These are phyloP conservation scores for Colletotrichum lini DNA, from an alignment of 2,329 filamentous ascomycete genomes.

Conservation along the genomic window DNA sequence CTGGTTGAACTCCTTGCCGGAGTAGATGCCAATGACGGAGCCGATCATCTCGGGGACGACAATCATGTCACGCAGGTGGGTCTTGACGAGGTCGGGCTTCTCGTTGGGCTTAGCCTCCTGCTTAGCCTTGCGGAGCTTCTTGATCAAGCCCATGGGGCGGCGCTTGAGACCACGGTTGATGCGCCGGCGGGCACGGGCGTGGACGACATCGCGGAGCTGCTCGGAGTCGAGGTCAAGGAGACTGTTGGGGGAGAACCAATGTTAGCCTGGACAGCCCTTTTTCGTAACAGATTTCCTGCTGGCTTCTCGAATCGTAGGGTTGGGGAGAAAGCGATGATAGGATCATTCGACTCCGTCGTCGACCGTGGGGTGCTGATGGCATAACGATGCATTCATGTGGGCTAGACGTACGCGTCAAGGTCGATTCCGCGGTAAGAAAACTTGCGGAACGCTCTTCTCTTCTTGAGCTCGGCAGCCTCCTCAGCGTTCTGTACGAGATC, in stretches of 20 bases:
- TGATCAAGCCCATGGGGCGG: conserved; percentile 99
- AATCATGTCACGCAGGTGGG: conserved; percentile 99
- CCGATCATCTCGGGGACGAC: conserved; percentile 99
- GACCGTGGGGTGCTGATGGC: conserved; percentile 13
- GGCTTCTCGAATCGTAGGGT: conserved; percentile 8
- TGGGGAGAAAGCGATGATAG: conserved; percentile 4
- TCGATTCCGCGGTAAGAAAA: conserved; percentile 99
- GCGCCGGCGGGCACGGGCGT: conserved; percentile 97
- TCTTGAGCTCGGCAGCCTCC: conserved; percentile 99
- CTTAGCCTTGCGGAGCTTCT: conserved; percentile 99
- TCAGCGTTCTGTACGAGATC: conserved; percentile 82
- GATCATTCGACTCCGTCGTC: conserved; percentile 1
- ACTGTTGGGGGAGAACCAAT: conserved; percentile 63
- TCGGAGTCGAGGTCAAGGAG: conserved; percentile 99
- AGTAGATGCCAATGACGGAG: conserved; percentile 98
- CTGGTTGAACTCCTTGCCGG: conserved; percentile 99
- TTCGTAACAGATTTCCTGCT: conserved; percentile 22
- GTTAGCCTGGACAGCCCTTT: conserved; percentile 39
- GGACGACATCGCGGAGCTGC: conserved; percentile 98
- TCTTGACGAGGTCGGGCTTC: conserved; percentile 99
- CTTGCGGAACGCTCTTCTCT: conserved; percentile 99
- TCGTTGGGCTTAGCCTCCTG: conserved; percentile 99
- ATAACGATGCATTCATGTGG: conserved; percentile 47
- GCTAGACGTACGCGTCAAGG: conserved; percentile 90
- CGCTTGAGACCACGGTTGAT: conserved; percentile 99